Evolutionary conservation across 495 filamentous ascomycete genomes (phyloP).

Genomic region (Annulohypoxylon bovei): DNA sequence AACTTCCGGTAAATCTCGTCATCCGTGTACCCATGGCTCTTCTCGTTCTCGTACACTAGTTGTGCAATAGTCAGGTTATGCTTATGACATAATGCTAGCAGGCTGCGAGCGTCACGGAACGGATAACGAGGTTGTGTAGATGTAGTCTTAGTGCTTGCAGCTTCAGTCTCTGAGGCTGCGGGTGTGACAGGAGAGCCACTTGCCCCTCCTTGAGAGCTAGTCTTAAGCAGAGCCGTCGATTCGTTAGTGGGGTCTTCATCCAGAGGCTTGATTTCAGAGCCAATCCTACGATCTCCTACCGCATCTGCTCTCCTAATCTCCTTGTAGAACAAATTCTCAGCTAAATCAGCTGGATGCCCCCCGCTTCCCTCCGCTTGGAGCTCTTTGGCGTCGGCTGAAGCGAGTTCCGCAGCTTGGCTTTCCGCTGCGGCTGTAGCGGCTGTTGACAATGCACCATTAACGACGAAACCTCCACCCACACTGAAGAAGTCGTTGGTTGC

Average conservation of each 20-base stretch:
- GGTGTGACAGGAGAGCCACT: conserved; percentile 9
- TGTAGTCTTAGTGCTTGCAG: conserved; percentile 20
- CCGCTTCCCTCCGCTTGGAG: conserved; percentile 35
- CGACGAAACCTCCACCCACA: conserved; percentile 51
- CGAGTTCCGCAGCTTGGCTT: conserved; percentile 22
- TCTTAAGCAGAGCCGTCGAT: conserved; percentile 26
- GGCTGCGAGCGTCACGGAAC: conserved; percentile 47
- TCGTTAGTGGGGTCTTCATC: conserved; percentile 28
- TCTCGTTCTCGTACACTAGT: conserved; percentile 51
- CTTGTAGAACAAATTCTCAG: conserved; percentile 52
- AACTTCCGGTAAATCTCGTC: conserved; percentile 48
- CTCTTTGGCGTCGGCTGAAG: conserved; percentile 25
- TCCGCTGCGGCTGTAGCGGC: conserved; percentile 25
- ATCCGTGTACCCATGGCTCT: conserved; percentile 48
- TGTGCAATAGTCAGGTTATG: conserved; percentile 51
- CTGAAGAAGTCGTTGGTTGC: conserved; percentile 53
- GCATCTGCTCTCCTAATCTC: conserved; percentile 49
- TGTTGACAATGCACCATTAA: conserved; percentile 50
- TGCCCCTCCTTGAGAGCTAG: background rate
- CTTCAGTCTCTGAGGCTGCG: conserved; percentile 14
- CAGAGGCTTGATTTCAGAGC: conserved; percentile 40
- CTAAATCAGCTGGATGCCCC: conserved; percentile 45
- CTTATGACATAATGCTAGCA: conserved; percentile 48
- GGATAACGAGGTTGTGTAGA: conserved; percentile 45
- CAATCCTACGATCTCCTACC: conserved; percentile 46